Evolutionary conservation across 331 rosid species (phyloP).

Genomic region (Spiraea crenata): DNA sequence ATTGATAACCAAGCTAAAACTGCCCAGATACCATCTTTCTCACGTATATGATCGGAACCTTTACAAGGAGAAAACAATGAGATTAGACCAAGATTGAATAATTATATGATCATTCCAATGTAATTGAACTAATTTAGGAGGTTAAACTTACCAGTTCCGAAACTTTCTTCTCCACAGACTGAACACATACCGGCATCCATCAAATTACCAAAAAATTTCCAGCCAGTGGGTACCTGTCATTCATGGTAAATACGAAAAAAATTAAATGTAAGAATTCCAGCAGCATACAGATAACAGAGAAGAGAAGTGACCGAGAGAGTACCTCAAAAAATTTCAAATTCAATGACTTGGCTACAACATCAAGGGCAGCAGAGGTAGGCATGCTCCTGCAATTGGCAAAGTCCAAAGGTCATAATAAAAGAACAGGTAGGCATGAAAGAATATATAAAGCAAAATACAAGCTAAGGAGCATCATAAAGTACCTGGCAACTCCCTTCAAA

Average conservation of each 20-base stretch:
- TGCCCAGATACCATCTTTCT: conserved; percentile 99
- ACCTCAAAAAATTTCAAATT: conserved; percentile 97
- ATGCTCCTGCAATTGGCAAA: conserved; percentile 72
- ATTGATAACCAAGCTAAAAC: conserved; percentile 97
- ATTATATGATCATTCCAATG: background rate
- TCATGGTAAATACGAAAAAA: conserved; percentile 20
- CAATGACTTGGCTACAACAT: conserved; percentile 92
- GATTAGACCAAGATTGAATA: background rate
- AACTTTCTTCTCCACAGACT: conserved; percentile 97
- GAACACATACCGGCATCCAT: conserved; percentile 98
- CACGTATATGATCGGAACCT: conserved; percentile 99
- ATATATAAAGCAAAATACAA: background rate
- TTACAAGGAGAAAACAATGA: conserved; percentile 30
- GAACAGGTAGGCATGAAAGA: background rate
- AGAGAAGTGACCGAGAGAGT: background rate
- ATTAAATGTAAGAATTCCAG: background rate
- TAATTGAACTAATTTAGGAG: conserved; percentile 3
- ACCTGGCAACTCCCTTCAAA: conserved; percentile 99
- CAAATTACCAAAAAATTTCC: conserved; percentile 97
- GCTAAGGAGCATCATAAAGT: conserved; percentile 25
- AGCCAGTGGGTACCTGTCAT: conserved; percentile 92
- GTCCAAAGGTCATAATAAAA: conserved; percentile 8
- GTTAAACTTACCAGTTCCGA: conserved; percentile 80
- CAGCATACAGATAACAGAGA: background rate
- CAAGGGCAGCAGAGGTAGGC: conserved; percentile 99